Base-by-base conservation (phyloP, 148 eudicot species). In the Fagopyrum homotropicum region DNA sequence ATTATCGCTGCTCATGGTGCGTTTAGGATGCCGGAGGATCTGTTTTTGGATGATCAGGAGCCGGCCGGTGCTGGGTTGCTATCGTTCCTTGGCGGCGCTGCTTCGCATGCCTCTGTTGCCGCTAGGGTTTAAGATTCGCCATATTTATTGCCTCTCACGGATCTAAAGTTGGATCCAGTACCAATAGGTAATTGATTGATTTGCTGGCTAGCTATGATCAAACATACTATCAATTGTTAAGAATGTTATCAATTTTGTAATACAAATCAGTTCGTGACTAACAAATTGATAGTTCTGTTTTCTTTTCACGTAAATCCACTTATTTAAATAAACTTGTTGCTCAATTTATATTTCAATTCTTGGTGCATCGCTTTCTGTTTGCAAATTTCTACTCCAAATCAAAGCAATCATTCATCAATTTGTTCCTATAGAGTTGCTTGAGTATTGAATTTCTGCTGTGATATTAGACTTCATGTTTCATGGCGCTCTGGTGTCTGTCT, bases 31-130 rank as follows among this genome's bases (percentile, higher is more conserved):
- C 92, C 96, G 0, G 92, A 90, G 75, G 96, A 90, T 82, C 73
- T 90, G 72, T 90, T 90, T 47, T 73, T 90, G 74, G 96, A 91
- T 75, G 96, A 91, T 9, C 93, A 87, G 73, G 96, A 91, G 63
- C 79, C 84, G 6, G 80, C 75, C 15, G 80, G 68, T 63, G 29
- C 80, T 6, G 93, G 96, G 1, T 80, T 89, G 49, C 61, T 89
- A 70, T 89, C 93, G 22, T 91, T 89, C 79, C 88, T 91, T 7
- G 96, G 96, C 43, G 90, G 90, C 2, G 89, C 92, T 4, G 89
- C 93, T 5, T 77, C 88, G 4, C 82, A 89, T 45, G 92, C 89
- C 4, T 89, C 90, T 7, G 90, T 80, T 0, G 83, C 87, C 0
- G 90, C 88, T 5, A 26, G 90, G n/a, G 90, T 86, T 8, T 88